Evolutionary conservation across 805 yeast species (phyloP).

Genomic region (Yarrowia sp.): DNA sequence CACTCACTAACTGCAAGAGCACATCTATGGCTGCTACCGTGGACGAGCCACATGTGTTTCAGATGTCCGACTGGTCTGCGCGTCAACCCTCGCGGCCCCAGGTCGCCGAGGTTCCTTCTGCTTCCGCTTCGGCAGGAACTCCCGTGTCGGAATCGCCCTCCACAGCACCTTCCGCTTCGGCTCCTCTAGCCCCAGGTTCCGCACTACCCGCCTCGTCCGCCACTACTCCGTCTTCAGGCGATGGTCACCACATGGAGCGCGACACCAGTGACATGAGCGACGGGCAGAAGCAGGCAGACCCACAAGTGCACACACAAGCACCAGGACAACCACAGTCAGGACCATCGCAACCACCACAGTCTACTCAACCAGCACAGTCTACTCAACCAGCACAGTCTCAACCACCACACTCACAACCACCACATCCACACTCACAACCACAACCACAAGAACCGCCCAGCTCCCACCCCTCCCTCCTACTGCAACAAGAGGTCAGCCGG

Average conservation of each 20-base stretch:
- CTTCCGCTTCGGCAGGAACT: too few relatives aligned
- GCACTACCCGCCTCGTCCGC: background rate
- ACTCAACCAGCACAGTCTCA: background rate
- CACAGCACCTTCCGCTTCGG: background rate
- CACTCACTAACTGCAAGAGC: conserved; percentile 2
- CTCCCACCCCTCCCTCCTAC: conserved; percentile 50
- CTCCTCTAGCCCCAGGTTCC: conserved; percentile 10
- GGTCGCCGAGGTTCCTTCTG: too few relatives aligned
- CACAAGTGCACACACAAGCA: too few relatives aligned
- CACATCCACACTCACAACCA: too few relatives aligned
- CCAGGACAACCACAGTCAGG: too few relatives aligned
- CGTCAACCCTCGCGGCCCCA: background rate
- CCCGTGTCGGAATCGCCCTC: background rate
- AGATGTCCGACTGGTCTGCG: conserved; percentile 37
- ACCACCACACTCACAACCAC: background rate
- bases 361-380: background rate
- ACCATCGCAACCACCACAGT: too few relatives aligned
- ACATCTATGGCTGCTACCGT: conserved; percentile 33
- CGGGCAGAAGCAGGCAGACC: too few relatives aligned
- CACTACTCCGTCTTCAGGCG: background rate
- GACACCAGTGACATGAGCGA: too few relatives aligned
- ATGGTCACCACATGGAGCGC: too few relatives aligned
- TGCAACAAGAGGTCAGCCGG: conserved; percentile 81
- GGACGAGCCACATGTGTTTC: conserved; percentile 38
- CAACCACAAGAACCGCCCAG: background rate